phyloP scores from a whole-genome alignment of 345 rosid genomes.

The Chamaenerion angustifolium region DNA sequence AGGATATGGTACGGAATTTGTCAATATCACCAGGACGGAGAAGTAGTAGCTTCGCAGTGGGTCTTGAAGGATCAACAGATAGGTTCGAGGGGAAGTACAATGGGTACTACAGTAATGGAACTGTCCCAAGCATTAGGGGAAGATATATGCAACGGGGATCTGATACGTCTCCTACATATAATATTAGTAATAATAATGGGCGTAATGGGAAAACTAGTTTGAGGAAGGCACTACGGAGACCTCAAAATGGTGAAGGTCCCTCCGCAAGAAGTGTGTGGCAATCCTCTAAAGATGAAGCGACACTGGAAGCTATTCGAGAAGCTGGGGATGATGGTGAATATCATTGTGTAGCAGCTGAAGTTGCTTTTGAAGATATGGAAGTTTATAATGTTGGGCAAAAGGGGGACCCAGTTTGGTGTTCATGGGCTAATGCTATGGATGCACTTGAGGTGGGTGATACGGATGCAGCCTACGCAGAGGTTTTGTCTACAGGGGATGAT shows the following conservation, averaged over 20 bases:
- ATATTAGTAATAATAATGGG: constrained; percentile 23
- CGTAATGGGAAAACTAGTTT: constrained; percentile 60
- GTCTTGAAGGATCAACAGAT: constrained; percentile 51
- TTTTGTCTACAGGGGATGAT: constrained; percentile 69
- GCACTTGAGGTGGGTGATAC: constrained; percentile 74
- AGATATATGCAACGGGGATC: constrained; percentile 66
- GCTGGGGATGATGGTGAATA: constrained; percentile 91
- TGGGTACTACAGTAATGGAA: constrained; percentile 51
- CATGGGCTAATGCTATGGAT: constrained; percentile 94
- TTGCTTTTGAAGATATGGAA: constrained; percentile 62
- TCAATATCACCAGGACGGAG: constrained; percentile 72
- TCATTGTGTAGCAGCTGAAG: constrained; percentile 26
- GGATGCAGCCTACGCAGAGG: constrained; percentile 85
- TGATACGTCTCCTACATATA: constrained; percentile 21
- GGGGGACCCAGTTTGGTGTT: constrained; percentile 73
- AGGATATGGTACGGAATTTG: constrained; percentile 87
- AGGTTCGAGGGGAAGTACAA: constrained; percentile 54
- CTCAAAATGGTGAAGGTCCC: constrained; percentile 90
- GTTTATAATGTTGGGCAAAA: constrained; percentile 55
- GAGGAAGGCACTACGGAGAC: constrained; percentile 48
- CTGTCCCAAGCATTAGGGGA: constrained; percentile 44
- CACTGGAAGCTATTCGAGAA: constrained; percentile 92
- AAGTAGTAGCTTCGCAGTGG: constrained; percentile 37
- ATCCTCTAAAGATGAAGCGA: constrained; percentile 98
- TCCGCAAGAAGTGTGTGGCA: constrained; percentile 99